Evolutionary conservation across 176 grass and related monocot genomes (phyloP).

Genomic region (Carex pumila): DNA sequence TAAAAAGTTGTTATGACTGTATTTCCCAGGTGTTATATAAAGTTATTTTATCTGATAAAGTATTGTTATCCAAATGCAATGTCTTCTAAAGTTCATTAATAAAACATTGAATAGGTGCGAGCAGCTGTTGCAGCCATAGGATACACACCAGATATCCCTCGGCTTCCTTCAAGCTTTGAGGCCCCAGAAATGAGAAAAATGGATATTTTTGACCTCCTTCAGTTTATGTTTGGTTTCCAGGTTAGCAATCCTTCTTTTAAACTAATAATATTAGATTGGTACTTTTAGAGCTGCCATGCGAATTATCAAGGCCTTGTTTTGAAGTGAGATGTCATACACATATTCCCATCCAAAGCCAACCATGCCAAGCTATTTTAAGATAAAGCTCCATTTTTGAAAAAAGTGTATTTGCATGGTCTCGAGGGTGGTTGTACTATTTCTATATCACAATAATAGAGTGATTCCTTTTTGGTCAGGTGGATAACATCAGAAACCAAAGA

Average conservation of each 20-base stretch:
- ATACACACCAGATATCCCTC: slow-evolving; percentile 66
- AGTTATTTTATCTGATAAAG: not conserved
- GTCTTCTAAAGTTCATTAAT: slow-evolving; percentile 8
- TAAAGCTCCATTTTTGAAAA: not conserved
- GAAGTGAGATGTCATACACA: not conserved
- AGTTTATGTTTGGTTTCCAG: slow-evolving; percentile 89
- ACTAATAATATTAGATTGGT: not conserved
- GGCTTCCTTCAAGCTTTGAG: slow-evolving; percentile 35
- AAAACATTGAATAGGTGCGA: slow-evolving; percentile 45
- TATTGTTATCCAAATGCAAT: not conserved
- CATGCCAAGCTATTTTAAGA: not conserved
- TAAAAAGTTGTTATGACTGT: not conserved
- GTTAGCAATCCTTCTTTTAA: slow-evolving; percentile 33
- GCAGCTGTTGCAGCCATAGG: slow-evolving; percentile 70
- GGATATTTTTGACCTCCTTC: slow-evolving; percentile 79
- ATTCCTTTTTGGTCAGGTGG: slow-evolving; percentile 41
- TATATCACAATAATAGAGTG: not conserved
- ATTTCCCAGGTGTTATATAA: not conserved
- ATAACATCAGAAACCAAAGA: slow-evolving; percentile 88
- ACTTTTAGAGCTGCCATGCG: not conserved
- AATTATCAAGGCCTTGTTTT: not conserved
- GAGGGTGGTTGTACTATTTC: slow-evolving; percentile 1
- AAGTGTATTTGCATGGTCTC: not conserved
- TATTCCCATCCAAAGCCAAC: not conserved
- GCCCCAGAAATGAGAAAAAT: slow-evolving; percentile 43